Evolutionary conservation across 768 basidiomycete genomes (phyloP).

Genomic region (Naganishia onofrii): DNA sequence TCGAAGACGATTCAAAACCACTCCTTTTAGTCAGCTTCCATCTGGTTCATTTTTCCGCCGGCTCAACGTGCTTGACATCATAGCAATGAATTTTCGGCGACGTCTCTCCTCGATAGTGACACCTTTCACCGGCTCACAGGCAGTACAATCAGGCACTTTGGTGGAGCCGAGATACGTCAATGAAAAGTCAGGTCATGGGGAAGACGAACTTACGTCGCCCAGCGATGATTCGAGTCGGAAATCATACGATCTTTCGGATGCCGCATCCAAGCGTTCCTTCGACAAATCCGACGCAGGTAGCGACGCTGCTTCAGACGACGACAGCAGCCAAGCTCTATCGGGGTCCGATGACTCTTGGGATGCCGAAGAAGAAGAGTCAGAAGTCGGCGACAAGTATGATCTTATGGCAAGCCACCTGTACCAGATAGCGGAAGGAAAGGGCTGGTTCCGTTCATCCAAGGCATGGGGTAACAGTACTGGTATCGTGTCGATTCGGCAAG

Average conservation of each 20-base stretch:
- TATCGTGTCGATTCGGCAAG: conserved; percentile 14
- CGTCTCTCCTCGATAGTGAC: conserved; percentile 7
- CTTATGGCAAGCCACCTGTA: conserved; percentile 14
- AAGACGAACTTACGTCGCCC: background rate
- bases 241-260: conserved; percentile 6
- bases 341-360: conserved; percentile 3
- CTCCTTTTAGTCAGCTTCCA: too few species aligned
- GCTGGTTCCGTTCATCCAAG: conserved; percentile 14
- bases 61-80: background rate
- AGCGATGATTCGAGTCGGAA: conserved; percentile 1
- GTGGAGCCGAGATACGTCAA: background rate
- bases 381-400: conserved; percentile 15
- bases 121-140: background rate
- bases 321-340: background rate
- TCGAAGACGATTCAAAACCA: too few species aligned
- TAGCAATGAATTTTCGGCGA: conserved; percentile 2
- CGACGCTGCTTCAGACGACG: background rate
- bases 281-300: conserved; percentile 1
- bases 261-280: background rate
- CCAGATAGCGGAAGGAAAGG: conserved; percentile 18
- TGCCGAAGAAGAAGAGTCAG: background rate
- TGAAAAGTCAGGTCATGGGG: background rate
- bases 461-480: conserved; percentile 21
- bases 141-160: background rate
- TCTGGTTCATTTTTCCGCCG: too few species aligned